Base-by-base conservation (phyloP, 768 basidiomycete genomes). In the Boletus reticulatus region DNA sequence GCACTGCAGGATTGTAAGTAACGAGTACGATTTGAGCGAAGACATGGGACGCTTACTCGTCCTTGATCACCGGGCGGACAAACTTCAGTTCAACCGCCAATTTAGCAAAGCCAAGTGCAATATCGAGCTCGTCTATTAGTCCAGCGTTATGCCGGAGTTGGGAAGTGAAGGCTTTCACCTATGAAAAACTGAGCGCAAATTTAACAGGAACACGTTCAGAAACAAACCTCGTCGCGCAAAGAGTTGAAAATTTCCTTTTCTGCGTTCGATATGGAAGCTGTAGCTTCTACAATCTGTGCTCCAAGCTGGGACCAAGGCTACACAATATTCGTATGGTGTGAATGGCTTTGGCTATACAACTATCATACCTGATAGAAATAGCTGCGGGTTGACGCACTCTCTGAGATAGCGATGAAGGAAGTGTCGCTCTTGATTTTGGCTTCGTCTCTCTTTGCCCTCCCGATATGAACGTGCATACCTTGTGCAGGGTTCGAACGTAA, bases 111-210 rank as follows among this genome's bases (percentile, higher is more conserved):
- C 87, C 84, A 4, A 94, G 69, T 1, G 83, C 80, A 14, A 97
- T 84, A 66, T 98, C 95, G 13, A 98, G 72, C 69, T 98, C 94
- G 66, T 95, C 92, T 38, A 94, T 72, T 43, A 94, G 77, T 27
- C 83, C 80, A 5, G 90, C 84, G 65, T 94, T 96, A 29, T 79
- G 77, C 58, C 87, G 80, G n/a, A 98, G 72, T 22, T 75, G 73
- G 6, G 71, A 58, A 12, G 84, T 78, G 58, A 82, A 75, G 14
- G 72, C 74, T 55, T 79, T 87, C 45, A 94, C 85, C 92, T 94
- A 36, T 20, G 38, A 24, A 48, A 48, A 31, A 17, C 0, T 58
- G 44, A 64, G 52, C 43, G n/a, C 13, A n/a, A 20, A 43, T 36
- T 13, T 22, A 44, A 50, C 20, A 29, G 38, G 13, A 43, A 57